These are phyloP conservation scores for Eutypella sp. DNA, from an alignment of 2,329 filamentous ascomycete genomes.

Conservation along the genomic window DNA sequence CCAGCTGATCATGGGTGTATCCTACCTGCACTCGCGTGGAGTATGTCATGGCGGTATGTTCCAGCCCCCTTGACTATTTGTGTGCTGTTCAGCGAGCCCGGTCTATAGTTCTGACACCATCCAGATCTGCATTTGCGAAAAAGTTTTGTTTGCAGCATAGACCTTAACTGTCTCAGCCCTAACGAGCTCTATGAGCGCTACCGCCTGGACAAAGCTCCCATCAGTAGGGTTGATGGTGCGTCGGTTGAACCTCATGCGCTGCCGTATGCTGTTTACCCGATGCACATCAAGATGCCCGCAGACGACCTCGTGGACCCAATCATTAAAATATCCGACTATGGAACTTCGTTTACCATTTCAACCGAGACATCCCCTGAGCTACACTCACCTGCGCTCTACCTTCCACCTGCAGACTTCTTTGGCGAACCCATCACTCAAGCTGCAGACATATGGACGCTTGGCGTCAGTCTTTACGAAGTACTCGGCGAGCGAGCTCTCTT, in stretches of 20 bases:
- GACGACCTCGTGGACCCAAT: slow-evolving; percentile 5
- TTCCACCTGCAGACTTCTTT: slow-evolving; percentile 19
- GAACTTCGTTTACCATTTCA: slow-evolving; percentile 16
- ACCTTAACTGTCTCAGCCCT: slow-evolving; percentile 5
- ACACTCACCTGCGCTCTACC: slow-evolving; percentile 14
- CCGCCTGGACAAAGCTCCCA: slow-evolving; percentile 5
- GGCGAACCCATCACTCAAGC: slow-evolving; percentile 15
- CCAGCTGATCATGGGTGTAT: slow-evolving; percentile 11
- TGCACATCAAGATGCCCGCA: slow-evolving; percentile 12
- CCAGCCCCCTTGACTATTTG: slow-evolving; percentile 4
- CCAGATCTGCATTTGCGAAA: background rate
- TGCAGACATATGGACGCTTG: slow-evolving; percentile 19
- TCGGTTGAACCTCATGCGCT: slow-evolving; percentile 14
- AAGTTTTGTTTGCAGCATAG: slow-evolving; percentile 6
- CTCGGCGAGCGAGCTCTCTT: slow-evolving; percentile 17
- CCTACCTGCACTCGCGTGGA: slow-evolving; percentile 9
- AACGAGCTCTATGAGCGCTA: slow-evolving; percentile 9
- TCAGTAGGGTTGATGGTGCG: slow-evolving; percentile 10
- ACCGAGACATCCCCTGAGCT: slow-evolving; percentile 8
- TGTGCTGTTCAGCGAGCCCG: background rate
- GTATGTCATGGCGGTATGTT: slow-evolving; percentile 13
- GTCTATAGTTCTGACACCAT: background rate
- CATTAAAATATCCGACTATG: slow-evolving; percentile 15
- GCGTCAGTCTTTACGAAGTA: slow-evolving; percentile 17
- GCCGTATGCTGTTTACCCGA: slow-evolving; percentile 13